A percentile compares a stretch with the other conserved stretches of the same genome.
phyloP scores from a whole-genome alignment of 2,329 filamentous ascomycete species.

The Ophiocordyceps camponoti-leonardi region DNA sequence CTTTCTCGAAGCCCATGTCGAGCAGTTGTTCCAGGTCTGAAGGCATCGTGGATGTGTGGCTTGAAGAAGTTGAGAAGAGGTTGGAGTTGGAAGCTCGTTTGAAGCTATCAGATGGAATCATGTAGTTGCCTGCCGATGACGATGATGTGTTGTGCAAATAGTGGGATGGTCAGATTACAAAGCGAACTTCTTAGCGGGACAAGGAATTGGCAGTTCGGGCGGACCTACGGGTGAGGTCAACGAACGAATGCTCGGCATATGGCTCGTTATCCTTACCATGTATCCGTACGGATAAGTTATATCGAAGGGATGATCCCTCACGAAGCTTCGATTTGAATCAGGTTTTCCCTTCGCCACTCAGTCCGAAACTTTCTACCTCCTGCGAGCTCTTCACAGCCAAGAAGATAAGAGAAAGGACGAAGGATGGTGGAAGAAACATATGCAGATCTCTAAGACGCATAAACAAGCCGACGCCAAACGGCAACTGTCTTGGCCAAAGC shows the following conservation, averaged over 20 bases:
- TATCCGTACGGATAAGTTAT: no score
- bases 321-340: no score
- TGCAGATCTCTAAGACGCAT: background rate
- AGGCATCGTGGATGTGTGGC: constrained; percentile 26
- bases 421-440: background rate
- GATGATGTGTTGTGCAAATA: background rate
- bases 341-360: no score
- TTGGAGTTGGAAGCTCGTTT: background rate
- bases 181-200: background rate
- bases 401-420: background rate
- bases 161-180: background rate
- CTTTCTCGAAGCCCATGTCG: constrained; percentile 68
- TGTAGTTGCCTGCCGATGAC: background rate
- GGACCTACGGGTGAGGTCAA: no score
- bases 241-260: no score
- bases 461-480: no score
- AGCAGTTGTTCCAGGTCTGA: constrained; percentile 44
- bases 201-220: no score
- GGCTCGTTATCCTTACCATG: no score
- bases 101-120: no score
- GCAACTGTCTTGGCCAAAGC: no score
- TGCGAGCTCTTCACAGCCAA: background rate
- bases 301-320: no score
- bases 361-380: no score
- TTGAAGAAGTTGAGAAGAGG: background rate